Evolutionary conservation across 495 filamentous ascomycete species (phyloP).

Genomic region (Aspergillus bridgeri): DNA sequence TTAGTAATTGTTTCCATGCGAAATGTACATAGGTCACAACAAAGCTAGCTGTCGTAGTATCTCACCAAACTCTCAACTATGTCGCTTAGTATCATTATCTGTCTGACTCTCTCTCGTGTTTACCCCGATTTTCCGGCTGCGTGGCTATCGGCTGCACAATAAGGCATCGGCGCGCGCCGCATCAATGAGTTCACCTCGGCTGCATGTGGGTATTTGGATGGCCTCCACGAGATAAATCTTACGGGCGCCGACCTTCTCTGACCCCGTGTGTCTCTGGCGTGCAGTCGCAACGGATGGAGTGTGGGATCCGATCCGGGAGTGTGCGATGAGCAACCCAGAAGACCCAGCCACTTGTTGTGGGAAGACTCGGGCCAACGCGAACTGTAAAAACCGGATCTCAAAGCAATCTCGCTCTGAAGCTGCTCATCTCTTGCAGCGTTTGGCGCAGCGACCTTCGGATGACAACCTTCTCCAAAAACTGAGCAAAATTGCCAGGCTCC

Average conservation of each 20-base stretch:
- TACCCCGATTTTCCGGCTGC: too few relatives aligned
- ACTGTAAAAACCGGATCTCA: slow-evolving; percentile 1
- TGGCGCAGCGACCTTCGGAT: slow-evolving; percentile 1
- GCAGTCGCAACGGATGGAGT: background rate
- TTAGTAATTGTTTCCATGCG: too few relatives aligned
- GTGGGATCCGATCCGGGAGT: background rate
- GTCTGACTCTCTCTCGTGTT: too few relatives aligned
- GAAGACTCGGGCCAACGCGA: slow-evolving; percentile 5
- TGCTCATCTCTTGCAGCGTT: background rate
- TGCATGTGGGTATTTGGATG: too few relatives aligned
- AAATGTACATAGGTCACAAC: too few relatives aligned
- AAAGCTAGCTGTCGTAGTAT: too few relatives aligned
- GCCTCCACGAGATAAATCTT: too few relatives aligned
- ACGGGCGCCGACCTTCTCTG: background rate
- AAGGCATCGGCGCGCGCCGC: too few relatives aligned
- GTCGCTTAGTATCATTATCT: too few relatives aligned
- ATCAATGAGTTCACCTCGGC: too few relatives aligned
- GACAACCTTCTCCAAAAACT: background rate
- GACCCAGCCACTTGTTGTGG: background rate
- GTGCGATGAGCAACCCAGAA: background rate
- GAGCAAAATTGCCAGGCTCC: slow-evolving; percentile 2
- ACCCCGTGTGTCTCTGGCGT: background rate
- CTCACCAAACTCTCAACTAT: too few relatives aligned
- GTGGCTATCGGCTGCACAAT: too few relatives aligned
- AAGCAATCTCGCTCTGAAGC: background rate